These are phyloP conservation scores for Moricandia arvensis DNA, from an alignment of 345 rosid species.

Conservation along the genomic window DNA sequence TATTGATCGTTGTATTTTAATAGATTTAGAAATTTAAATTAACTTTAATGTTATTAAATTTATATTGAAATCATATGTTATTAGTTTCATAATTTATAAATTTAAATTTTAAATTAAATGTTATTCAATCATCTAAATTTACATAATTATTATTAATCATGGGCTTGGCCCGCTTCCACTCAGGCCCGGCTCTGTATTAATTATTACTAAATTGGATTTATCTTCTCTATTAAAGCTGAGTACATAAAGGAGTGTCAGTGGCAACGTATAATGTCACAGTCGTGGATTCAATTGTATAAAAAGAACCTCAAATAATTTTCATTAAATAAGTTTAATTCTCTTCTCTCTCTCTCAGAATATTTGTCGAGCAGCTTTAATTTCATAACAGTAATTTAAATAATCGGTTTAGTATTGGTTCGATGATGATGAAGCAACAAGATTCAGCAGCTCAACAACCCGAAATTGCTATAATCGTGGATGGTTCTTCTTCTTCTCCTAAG, in stretches of 20 bases:
- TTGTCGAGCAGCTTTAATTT: constrained; percentile 29
- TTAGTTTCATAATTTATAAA: no score
- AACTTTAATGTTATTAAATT: no score
- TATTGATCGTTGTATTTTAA: no score
- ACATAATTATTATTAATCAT: no score
- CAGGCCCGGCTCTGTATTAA: no score
- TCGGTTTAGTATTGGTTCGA: constrained; percentile 24
- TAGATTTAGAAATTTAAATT: no score
- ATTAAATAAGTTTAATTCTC: neutral
- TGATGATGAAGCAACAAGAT: constrained; percentile 24
- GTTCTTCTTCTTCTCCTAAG: constrained; percentile 28
- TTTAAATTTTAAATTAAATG: no score
- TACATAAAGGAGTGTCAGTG: constrained; percentile 23
- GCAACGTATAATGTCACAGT: constrained; percentile 10
- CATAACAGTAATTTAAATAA: neutral
- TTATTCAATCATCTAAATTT: no score
- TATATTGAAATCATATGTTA: no score
- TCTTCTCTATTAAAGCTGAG: constrained; percentile 2
- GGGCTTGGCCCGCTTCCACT: no score
- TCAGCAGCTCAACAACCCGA: constrained; percentile 28
- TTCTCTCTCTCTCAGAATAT: constrained; percentile 13
- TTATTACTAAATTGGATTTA: neutral
- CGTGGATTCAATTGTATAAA: constrained; percentile 16
- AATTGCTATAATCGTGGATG: constrained; percentile 28
- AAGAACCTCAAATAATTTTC: constrained; percentile 7